phyloP scores from a whole-genome alignment of 2,329 filamentous ascomycete genomes.

The Diaporthe sp. region DNA sequence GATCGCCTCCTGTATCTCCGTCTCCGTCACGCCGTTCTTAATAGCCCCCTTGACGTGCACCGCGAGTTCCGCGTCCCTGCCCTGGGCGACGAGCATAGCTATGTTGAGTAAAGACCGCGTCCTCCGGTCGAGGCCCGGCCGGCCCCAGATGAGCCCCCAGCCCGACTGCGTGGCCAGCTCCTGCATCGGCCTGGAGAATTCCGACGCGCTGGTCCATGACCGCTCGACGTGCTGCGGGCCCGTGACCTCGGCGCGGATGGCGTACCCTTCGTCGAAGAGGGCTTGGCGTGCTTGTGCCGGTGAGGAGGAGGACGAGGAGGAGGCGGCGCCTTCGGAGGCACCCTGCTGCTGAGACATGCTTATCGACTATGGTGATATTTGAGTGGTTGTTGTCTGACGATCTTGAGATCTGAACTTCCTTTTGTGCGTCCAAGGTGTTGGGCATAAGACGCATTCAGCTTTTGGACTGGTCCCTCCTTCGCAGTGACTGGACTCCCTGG shows the following conservation, averaged over 20 bases:
- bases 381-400: not conserved
- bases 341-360: constrained; percentile 17
- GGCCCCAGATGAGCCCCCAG: constrained; percentile 74
- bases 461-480: not conserved
- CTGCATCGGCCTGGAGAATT: constrained; percentile 71
- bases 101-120: constrained; percentile 73
- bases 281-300: constrained; percentile 54
- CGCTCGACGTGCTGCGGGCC: constrained; percentile 71
- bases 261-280: constrained; percentile 71
- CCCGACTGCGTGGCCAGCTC: constrained; percentile 72
- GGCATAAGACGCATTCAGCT: no score
- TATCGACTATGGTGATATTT: not conserved
- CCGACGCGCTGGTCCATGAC: constrained; percentile 65
- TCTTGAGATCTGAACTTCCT: not conserved
- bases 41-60: constrained; percentile 73
- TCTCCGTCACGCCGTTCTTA: constrained; percentile 71
- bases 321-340: not conserved
- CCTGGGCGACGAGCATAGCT: constrained; percentile 74
- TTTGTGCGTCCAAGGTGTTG: not conserved
- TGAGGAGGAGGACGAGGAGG: not conserved
- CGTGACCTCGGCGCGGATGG: constrained; percentile 70
- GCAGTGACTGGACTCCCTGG: not conserved
- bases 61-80: constrained; percentile 69
- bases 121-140: constrained; percentile 72
- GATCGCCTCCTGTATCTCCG: constrained; percentile 65